These are phyloP conservation scores for Lachnellula hyalina DNA, from an alignment of 2,329 filamentous ascomycete species.

Conservation along the genomic window DNA sequence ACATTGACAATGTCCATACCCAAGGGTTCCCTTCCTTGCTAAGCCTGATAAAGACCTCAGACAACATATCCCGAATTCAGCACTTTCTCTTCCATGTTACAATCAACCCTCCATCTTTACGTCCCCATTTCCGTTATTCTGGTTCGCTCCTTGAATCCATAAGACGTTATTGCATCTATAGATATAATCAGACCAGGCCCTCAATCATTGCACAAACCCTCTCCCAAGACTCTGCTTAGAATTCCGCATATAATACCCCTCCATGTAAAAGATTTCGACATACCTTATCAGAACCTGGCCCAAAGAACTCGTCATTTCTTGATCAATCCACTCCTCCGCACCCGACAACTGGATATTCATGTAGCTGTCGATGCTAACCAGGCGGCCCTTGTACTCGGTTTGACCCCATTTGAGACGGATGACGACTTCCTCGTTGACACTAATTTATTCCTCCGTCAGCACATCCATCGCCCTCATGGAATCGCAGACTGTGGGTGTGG, in stretches of 20 bases:
- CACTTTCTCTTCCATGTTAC: background rate
- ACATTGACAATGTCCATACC: slow-evolving; percentile 1
- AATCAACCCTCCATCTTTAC: slow-evolving; percentile 50
- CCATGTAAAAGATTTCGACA: slow-evolving; percentile 18
- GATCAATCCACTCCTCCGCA: slow-evolving; percentile 88
- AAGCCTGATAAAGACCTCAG: background rate
- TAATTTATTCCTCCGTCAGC: slow-evolving; percentile 32
- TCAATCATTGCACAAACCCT: background rate
- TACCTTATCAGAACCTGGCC: slow-evolving; percentile 91
- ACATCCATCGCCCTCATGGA: slow-evolving; percentile 1
- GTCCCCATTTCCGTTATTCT: slow-evolving; percentile 44
- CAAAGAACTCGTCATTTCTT: slow-evolving; percentile 76
- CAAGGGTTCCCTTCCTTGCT: background rate
- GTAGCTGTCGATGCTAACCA: slow-evolving; percentile 94
- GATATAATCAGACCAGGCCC: slow-evolving; percentile 3
- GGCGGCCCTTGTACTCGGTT: slow-evolving; percentile 90
- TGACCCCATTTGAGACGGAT: slow-evolving; percentile 97
- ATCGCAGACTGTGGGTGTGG: background rate
- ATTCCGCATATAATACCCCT: background rate
- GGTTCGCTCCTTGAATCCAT: slow-evolving; percentile 66
- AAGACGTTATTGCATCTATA: slow-evolving; percentile 92
- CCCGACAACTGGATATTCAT: slow-evolving; percentile 96
- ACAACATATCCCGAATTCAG: background rate
- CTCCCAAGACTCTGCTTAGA: background rate
- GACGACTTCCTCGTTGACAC: slow-evolving; percentile 83